Evolutionary conservation across 306 rosid genomes (phyloP), one percentile per base, ranked within the genome.

Genomic region (Vigna nakashimae): DNA sequence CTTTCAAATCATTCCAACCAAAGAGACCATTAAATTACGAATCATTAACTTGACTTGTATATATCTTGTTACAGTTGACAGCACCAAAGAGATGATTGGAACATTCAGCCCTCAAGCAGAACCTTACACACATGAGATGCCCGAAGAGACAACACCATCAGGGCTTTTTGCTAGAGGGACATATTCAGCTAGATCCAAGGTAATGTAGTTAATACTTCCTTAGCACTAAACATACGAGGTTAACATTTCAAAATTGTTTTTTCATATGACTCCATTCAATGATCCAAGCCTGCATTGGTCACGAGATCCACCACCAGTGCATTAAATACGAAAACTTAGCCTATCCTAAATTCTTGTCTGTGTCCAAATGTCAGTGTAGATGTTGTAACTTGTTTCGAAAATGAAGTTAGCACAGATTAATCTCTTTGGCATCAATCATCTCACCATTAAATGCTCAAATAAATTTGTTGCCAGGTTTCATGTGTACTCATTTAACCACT

Each of bases 51-150:
- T 8, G 45, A 40, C 45, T 9, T 8, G 45, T 9, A 40, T 1
- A 38, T 42, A 26, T 26, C 13, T 14, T 78, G 43, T 69, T 71
- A 59, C 90, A 94, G 98, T 92, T 55, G 98, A 94, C 82, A 88
- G 80, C 78, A 16, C 92, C 12, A 90, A 88, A 81, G 97, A 90
- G 82, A 94, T 94, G 95, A 84, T 94, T 18, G 97, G 96, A 84
- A 94, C 98, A 51, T 92, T 89, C 65, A 90, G 97, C 80, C 98
- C 98, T 34, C 98, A 90, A 76, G 69, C 86, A 24, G 98, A 92
- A 75, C 84, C 93, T 57, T 92, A 88, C 80, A 89, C 90, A 0
- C 89, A 88, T 71, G 91, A 89, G 82, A 87, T 94, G 78, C 94
- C 91, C 0, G 96, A 94, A 85, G 97, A 94, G 74, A 88, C 93